Conservation (phyloP, 345 rosid genomes). For the Rhizophora apiculata region DNA sequence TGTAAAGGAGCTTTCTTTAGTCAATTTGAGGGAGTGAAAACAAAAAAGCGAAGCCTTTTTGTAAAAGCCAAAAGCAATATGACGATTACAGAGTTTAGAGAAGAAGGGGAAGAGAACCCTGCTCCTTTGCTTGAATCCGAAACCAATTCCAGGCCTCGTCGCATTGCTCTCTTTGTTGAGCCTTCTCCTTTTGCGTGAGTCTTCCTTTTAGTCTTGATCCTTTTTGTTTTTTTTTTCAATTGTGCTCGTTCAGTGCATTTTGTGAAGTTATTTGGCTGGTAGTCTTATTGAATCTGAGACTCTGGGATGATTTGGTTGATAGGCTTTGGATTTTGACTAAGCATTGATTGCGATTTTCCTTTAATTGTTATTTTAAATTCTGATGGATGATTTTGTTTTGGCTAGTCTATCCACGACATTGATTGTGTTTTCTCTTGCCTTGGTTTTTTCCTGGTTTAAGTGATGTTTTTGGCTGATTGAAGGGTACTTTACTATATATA, state of each 20-base stretch:
- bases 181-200: conserved; percentile 99
- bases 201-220: background rate
- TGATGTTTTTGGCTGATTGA: background rate
- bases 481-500: no score
- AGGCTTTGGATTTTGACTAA: conserved; percentile 1
- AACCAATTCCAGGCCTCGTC: conserved; percentile 53
- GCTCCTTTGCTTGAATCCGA: conserved; percentile 55
- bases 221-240: background rate
- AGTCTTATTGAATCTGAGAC: background rate
- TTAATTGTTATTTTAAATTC: background rate
- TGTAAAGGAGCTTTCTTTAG: conserved; percentile 9
- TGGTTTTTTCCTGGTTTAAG: background rate
- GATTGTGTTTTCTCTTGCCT: background rate
- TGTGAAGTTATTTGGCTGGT: conserved; percentile 1
- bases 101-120: conserved; percentile 45
- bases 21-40: background rate
- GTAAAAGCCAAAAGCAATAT: conserved; percentile 36
- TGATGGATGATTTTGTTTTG: conserved; percentile 11
- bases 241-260: background rate
- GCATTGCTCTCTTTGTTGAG: conserved; percentile 93
- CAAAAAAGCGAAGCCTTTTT: conserved; percentile 16
- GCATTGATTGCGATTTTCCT: conserved; percentile 4
- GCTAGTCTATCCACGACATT: no score
- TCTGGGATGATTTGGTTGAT: conserved; percentile 4
- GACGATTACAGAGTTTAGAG: conserved; percentile 50